Evolutionary conservation across 768 basidiomycete species (phyloP), one percentile per base, ranked within the genome.

Genomic region (Naematelia encephala): DNA sequence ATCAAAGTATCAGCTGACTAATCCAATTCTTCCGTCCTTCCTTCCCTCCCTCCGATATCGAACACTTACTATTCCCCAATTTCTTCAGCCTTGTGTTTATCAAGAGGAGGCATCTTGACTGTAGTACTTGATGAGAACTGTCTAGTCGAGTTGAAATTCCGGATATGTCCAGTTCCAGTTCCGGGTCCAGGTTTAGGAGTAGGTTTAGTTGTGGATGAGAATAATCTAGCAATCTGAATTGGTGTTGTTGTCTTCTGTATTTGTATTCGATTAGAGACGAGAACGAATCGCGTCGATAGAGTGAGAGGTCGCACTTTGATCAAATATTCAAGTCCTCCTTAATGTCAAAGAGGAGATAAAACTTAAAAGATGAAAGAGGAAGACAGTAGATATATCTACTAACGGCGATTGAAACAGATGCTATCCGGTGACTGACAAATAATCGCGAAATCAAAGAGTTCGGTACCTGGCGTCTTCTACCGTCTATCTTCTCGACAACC

Each of bases 1-100:
- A 48, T 39, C 34, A 16, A 42, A 14, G 19, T 16, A 29, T 63
- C 59, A 63, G 66, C 56, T 34, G n/a, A 88, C 90, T 73, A 83
- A 84, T 45, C 85, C 28, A 49, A 22, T 27, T 14, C 8, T 26
- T 22, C 27, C 19, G 28, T n/a, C 23, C 16, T 23, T 39, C 34
- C 46, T 12, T 19, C n/a, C 46, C 30, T 23, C 23, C 16, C 21
- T 30, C 21, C 4, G 34, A 21, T 8, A 16, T 19, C 16, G n/a
- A 19, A 30, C n/a, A 71, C 70, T 58, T 52, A 72, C 70, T 76
- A 76, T 51, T 75, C 68, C 29, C 62, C 62, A 12, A 61, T 44
- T 27, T 73, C 60, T 34, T 70, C 54, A 14, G 70, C 68, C 25
- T 72, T 61, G 27, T 60, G 59, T 39, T 68, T 68, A 29, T 57